phyloP scores from a whole-genome alignment of 1,139 yeast genomes.

The Protomyces macrosporus region DNA sequence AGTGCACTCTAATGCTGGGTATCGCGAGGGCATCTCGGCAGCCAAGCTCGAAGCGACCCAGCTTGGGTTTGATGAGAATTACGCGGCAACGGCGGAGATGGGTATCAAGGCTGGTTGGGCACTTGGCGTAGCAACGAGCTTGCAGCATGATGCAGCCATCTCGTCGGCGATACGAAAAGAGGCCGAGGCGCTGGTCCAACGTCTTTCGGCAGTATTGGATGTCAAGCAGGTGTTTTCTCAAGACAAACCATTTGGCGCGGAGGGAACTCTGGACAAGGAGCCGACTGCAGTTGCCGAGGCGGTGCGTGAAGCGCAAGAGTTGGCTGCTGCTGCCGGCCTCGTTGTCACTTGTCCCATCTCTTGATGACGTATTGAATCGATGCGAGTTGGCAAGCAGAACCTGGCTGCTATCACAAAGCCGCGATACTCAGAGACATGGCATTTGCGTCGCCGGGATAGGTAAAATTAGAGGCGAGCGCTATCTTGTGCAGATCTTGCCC shows the following conservation, averaged over 20 bases:
- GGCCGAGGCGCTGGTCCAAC: background rate
- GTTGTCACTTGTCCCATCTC: background rate
- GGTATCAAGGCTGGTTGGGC: constrained; percentile 18
- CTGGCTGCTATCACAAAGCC: no score
- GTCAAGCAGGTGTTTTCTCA: constrained; percentile 4
- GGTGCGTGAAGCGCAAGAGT: background rate
- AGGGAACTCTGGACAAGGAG: background rate
- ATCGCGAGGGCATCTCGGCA: constrained; percentile 15
- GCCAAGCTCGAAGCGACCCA: constrained; percentile 10
- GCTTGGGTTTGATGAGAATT: constrained; percentile 22
- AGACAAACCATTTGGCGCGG: background rate
- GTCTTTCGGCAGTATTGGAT: background rate
- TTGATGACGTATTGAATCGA: background rate
- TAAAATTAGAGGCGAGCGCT: no score
- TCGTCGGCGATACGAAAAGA: background rate
- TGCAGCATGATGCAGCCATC: background rate
- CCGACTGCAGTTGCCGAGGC: background rate
- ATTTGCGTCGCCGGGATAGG: no score
- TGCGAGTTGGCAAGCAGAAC: background rate
- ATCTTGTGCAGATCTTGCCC: no score
- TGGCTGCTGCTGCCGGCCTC: constrained; percentile 1
- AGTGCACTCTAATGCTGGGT: constrained; percentile 5
- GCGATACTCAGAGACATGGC: no score
- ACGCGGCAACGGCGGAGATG: background rate
- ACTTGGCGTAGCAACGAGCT: background rate